These are phyloP conservation scores for Haberlea rhodopensis DNA, from an alignment of 257 asterid species.

Conservation along the genomic window DNA sequence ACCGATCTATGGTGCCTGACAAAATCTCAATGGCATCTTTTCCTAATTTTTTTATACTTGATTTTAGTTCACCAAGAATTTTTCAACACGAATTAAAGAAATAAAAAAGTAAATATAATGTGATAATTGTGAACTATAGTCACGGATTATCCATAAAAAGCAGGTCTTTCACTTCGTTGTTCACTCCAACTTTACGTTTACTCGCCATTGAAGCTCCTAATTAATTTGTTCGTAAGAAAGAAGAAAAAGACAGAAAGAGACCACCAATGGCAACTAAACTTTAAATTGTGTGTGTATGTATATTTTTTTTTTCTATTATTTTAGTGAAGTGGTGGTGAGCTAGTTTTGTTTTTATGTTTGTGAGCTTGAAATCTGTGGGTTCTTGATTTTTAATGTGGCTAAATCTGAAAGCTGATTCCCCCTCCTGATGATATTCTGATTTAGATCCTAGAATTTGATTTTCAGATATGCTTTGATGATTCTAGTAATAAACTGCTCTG, in stretches of 20 bases:
- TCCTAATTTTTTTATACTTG: no score
- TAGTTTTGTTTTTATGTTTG: not conserved
- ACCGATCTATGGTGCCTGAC: no score
- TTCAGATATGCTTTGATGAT: not conserved
- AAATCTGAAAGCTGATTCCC: not conserved
- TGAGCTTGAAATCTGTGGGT: not conserved
- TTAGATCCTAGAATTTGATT: no score
- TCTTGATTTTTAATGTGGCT: not conserved
- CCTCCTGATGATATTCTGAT: no score
- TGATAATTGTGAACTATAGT: not conserved
- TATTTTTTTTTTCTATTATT: not conserved
- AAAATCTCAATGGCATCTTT: no score
- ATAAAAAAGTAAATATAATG: no score
- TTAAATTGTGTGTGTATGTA: slow-evolving; percentile 54
- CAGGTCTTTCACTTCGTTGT: not conserved
- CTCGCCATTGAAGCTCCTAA: not conserved
- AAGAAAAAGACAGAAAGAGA: not conserved
- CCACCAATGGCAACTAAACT: slow-evolving; percentile 60
- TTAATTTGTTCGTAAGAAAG: not conserved
- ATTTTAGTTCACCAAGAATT: no score
- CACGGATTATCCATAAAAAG: not conserved
- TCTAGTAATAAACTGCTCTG: not conserved
- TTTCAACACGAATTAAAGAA: no score
- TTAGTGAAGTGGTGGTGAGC: not conserved
- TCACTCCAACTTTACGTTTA: not conserved